Evolutionary conservation across 2,329 filamentous ascomycete genomes (phyloP).

Genomic region (Phaeoacremonium minimum): DNA sequence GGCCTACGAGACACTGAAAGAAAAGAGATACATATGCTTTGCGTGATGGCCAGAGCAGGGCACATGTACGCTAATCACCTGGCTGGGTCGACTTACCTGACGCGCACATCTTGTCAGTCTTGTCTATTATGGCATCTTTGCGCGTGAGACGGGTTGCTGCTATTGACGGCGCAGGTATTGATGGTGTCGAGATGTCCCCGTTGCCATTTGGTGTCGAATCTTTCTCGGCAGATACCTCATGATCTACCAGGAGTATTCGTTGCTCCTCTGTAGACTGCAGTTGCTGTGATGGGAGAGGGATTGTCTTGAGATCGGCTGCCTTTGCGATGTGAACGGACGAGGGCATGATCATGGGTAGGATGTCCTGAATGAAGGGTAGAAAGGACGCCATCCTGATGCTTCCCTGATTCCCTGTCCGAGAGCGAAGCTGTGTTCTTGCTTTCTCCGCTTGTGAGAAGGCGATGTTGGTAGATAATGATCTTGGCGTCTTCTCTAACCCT

Average conservation of each 20-base stretch:
- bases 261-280: too few relatives aligned
- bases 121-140: constrained; percentile 56
- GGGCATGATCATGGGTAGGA: constrained; percentile 56
- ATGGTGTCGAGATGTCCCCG: too few relatives aligned
- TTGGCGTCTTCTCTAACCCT: too few relatives aligned
- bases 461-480: too few relatives aligned
- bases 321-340: constrained; percentile 53
- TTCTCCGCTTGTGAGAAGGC: too few relatives aligned
- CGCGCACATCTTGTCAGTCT: constrained; percentile 63
- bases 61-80: too few relatives aligned
- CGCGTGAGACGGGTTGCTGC: constrained; percentile 26
- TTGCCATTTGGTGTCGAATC: too few relatives aligned
- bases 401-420: too few relatives aligned
- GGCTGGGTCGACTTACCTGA: constrained; percentile 47
- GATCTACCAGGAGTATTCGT: too few relatives aligned
- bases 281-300: constrained; percentile 33
- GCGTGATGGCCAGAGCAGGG: constrained; percentile 1
- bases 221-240: too few relatives aligned
- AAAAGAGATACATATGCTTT: constrained; percentile 3
- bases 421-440: too few relatives aligned
- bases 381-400: constrained; percentile 46
- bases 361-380: constrained; percentile 51
- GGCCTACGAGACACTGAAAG: constrained; percentile 6
- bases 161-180: too few relatives aligned
- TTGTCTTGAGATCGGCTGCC: constrained; percentile 31